A percentile compares a stretch with the other conserved stretches of the same genome.
These are phyloP conservation scores for Fusarium lateritium DNA, from an alignment of 2,329 filamentous ascomycete species.

Conservation along the genomic window DNA sequence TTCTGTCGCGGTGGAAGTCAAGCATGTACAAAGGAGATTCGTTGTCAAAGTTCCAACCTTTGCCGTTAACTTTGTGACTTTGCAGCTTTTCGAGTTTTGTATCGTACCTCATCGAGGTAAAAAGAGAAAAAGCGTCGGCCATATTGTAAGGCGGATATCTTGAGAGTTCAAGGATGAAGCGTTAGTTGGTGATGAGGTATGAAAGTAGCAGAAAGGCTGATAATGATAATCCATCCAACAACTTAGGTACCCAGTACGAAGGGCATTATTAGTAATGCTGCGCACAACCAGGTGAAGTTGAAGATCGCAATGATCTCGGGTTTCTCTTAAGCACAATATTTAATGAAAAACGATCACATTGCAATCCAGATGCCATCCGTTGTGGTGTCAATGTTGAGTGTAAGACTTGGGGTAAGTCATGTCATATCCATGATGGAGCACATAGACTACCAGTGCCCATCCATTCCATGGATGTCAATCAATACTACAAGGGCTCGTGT, in stretches of 20 bases:
- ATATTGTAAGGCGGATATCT: slow-evolving; percentile 43
- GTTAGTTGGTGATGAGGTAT: background rate
- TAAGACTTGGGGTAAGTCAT: background rate
- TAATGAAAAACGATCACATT: background rate
- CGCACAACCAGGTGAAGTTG: background rate
- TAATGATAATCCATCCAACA: background rate
- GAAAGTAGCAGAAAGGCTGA: background rate
- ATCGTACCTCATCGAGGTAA: slow-evolving; percentile 82
- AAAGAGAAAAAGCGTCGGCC: slow-evolving; percentile 70
- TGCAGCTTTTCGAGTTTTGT: slow-evolving; percentile 65
- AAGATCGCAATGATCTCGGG: too few relatives aligned
- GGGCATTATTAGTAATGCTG: background rate
- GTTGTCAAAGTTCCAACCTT: slow-evolving; percentile 67
- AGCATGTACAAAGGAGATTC: slow-evolving; percentile 83
- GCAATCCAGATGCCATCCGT: background rate
- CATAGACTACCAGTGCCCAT: too few relatives aligned
- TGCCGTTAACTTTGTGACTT: slow-evolving; percentile 55
- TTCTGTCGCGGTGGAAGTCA: slow-evolving; percentile 81
- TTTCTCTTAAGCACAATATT: too few relatives aligned
- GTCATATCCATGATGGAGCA: too few relatives aligned
- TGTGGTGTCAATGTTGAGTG: background rate
- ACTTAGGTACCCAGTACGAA: background rate
- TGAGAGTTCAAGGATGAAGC: background rate
- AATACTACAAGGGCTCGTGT: too few relatives aligned
- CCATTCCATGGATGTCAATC: too few relatives aligned